These are phyloP conservation scores for Lasiosphaeria hispida DNA, from an alignment of 495 filamentous ascomycete species.

Conservation along the genomic window DNA sequence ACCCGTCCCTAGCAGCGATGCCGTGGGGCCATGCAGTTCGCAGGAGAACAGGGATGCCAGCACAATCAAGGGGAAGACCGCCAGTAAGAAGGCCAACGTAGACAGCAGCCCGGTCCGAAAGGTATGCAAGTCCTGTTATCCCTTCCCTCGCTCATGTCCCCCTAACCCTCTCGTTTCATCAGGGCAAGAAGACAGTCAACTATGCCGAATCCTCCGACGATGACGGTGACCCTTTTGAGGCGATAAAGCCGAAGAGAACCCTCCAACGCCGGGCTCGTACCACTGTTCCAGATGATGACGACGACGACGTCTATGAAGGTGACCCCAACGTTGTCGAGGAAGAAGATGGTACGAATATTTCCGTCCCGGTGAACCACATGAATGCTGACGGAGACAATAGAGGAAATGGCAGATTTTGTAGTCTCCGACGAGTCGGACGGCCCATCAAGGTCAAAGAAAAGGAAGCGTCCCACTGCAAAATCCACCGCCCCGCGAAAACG, in stretches of 20 bases:
- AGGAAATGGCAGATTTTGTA: slow-evolving; percentile 78
- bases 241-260: slow-evolving; percentile 35
- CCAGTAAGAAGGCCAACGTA: slow-evolving; percentile 36
- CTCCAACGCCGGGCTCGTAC: slow-evolving; percentile 33
- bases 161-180: slow-evolving; percentile 17
- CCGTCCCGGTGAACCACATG: neutral
- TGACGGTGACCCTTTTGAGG: slow-evolving; percentile 55
- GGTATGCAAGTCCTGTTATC: slow-evolving; percentile 34
- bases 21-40: slow-evolving; percentile 55
- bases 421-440: slow-evolving; percentile 84
- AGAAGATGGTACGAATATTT: slow-evolving; percentile 48
- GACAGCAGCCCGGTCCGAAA: slow-evolving; percentile 60
- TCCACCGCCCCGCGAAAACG: slow-evolving; percentile 55
- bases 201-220: slow-evolving; percentile 67
- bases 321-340: slow-evolving; percentile 57
- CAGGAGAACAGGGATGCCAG: slow-evolving; percentile 49
- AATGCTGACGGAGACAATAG: slow-evolving; percentile 34
- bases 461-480: slow-evolving; percentile 59
- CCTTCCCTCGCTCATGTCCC: neutral
- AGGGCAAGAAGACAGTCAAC: slow-evolving; percentile 57
- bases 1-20: slow-evolving; percentile 80
- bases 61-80: slow-evolving; percentile 45
- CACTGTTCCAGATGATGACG: slow-evolving; percentile 49
- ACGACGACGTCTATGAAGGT: slow-evolving; percentile 62
- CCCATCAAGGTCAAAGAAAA: slow-evolving; percentile 60